phyloP scores from a whole-genome alignment of 306 rosid species.

The Parietaria judaica region DNA sequence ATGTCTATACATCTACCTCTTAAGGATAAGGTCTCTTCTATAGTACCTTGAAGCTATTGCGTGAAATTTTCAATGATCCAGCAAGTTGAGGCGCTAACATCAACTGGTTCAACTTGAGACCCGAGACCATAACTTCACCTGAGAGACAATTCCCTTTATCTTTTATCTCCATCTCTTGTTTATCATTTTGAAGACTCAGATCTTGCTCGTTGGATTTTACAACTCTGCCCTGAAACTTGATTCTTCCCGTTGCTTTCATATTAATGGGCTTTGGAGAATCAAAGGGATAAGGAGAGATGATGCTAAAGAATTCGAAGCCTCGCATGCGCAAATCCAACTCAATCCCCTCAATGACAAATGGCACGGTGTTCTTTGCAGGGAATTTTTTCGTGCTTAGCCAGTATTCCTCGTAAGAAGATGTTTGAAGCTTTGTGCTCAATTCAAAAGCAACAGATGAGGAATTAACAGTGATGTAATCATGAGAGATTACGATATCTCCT shows the following conservation, averaged over 20 bases:
- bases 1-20: not conserved
- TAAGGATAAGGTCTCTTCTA: conserved; percentile 9
- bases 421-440: conserved; percentile 51
- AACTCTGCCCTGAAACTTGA: conserved; percentile 83
- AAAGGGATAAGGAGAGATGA: conserved; percentile 52
- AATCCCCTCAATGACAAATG: conserved; percentile 57
- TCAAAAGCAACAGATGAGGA: conserved; percentile 89
- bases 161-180: conserved; percentile 24
- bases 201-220: conserved; percentile 43
- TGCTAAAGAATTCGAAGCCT: conserved; percentile 70
- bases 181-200: conserved; percentile 28
- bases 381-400: conserved; percentile 32
- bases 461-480: conserved; percentile 47
- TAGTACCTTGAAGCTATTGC: conserved; percentile 59
- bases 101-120: conserved; percentile 85
- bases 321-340: conserved; percentile 87
- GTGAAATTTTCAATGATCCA: conserved; percentile 62
- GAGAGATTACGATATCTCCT: conserved; percentile 79
- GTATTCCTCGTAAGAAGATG: conserved; percentile 46
- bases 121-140: conserved; percentile 72
- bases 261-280: conserved; percentile 74
- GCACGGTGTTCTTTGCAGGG: conserved; percentile 30
- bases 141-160: conserved; percentile 40
- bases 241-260: conserved; percentile 78
- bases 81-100: conserved; percentile 81